Evolutionary conservation across 805 yeast genomes (phyloP).

Genomic region (Wickerhamomyces chambardii): DNA sequence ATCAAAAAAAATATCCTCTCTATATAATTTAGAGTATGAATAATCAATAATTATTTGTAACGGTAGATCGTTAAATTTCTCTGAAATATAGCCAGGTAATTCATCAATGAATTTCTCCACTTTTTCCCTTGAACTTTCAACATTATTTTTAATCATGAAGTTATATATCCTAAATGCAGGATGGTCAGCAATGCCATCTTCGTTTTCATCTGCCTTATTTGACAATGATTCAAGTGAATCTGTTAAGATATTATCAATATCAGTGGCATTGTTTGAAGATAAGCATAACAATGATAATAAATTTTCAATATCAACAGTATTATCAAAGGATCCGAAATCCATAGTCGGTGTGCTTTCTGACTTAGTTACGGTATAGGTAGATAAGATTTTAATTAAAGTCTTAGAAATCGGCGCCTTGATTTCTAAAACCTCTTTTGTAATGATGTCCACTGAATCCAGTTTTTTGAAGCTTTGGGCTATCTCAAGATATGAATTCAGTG

Average conservation of each 20-base stretch:
- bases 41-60: constrained; percentile 23
- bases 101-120: constrained; percentile 24
- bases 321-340: constrained; percentile 6
- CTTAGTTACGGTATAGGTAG: constrained; percentile 10
- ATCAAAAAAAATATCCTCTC: constrained; percentile 15
- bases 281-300: constrained; percentile 2
- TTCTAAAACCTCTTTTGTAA: constrained; percentile 10
- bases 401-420: constrained; percentile 8
- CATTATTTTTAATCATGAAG: constrained; percentile 15
- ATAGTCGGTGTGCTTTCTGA: constrained; percentile 3
- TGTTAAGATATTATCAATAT: constrained; percentile 10
- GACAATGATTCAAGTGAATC: constrained; percentile 11
- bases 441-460: constrained; percentile 1
- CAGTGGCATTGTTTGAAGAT: background rate
- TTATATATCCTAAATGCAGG: constrained; percentile 20
- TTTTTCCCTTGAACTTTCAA: constrained; percentile 10
- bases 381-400: constrained; percentile 13
- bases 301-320: constrained; percentile 3
- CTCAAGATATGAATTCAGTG: constrained; percentile 19
- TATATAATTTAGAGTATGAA: constrained; percentile 17
- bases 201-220: constrained; percentile 8
- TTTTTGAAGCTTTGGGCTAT: constrained; percentile 6
- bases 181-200: constrained; percentile 4
- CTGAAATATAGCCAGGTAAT: constrained; percentile 24
- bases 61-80: constrained; percentile 20